phyloP scores from a whole-genome alignment of 306 rosid genomes.

The Glycine latifolia region DNA sequence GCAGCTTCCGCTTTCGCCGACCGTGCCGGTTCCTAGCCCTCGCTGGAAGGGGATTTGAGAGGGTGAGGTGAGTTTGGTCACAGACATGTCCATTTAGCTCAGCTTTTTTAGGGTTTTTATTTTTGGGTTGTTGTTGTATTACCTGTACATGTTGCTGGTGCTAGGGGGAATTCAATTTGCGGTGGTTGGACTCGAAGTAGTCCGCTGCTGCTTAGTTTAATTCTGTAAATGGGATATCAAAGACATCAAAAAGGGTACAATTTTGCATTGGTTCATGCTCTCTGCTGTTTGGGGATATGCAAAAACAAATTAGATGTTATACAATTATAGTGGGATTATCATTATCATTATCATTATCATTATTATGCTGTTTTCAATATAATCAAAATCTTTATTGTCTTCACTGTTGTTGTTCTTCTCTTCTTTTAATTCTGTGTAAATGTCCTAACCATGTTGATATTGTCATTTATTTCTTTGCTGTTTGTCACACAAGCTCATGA shows the following conservation, averaged over 20 bases:
- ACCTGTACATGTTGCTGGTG: conserved; percentile 63
- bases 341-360: not conserved
- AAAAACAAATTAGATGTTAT: conserved; percentile 44
- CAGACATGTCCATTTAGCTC: conserved; percentile 44
- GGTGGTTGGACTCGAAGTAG: conserved; percentile 57
- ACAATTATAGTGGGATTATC: conserved; percentile 54
- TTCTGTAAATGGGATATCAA: conserved; percentile 75
- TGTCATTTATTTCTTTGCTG: not conserved
- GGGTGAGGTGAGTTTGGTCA: conserved; percentile 59
- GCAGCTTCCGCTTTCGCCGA: conserved; percentile 90
- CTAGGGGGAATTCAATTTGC: conserved; percentile 59
- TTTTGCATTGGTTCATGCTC: conserved; percentile 54
- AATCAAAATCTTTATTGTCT: conserved; percentile 34
- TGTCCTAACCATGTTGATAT: not conserved
- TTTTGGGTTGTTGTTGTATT: conserved; percentile 8
- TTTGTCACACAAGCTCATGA: not conserved
- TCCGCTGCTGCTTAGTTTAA: conserved; percentile 55
- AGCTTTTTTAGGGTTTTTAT: conserved; percentile 3
- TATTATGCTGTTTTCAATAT: conserved; percentile 42
- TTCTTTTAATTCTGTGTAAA: not conserved
- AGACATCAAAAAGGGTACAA: conserved; percentile 56
- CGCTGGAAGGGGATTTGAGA: conserved; percentile 70
- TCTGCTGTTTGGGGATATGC: conserved; percentile 35
- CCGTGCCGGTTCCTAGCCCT: conserved; percentile 86
- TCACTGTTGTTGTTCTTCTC: conserved; percentile 1